These are phyloP conservation scores for Monosporascus sp. DNA, from an alignment of 2,329 filamentous ascomycete species.

Conservation along the genomic window DNA sequence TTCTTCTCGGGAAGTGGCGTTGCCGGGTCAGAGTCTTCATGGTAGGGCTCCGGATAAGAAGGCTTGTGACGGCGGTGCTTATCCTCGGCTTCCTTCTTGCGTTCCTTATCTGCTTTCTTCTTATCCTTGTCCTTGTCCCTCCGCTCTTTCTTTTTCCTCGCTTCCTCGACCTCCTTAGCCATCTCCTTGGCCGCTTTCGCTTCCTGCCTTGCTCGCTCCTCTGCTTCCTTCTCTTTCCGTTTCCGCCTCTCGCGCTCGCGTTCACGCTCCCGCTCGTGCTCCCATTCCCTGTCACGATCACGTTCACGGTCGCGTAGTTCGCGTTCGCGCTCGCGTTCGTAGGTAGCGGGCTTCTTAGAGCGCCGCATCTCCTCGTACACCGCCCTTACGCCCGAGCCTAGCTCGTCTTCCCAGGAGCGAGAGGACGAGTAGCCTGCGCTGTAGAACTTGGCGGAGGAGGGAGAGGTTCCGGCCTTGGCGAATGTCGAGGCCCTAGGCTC, in stretches of 20 bases:
- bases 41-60: constrained; percentile 17
- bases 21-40: constrained; percentile 12
- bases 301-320: neutral
- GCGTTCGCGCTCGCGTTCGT: constrained; percentile 21
- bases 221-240: constrained; percentile 24
- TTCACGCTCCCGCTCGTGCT: constrained; percentile 33
- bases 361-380: constrained; percentile 38
- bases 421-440: constrained; percentile 25
- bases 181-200: constrained; percentile 28
- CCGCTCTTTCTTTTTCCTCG: constrained; percentile 27
- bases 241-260: constrained; percentile 32
- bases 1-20: constrained; percentile 20
- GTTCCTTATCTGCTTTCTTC: constrained; percentile 25
- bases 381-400: constrained; percentile 27
- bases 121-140: constrained; percentile 15
- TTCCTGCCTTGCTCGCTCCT: constrained; percentile 25
- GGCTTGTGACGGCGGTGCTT: constrained; percentile 21
- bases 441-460: constrained; percentile 31
- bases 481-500: constrained; percentile 42
- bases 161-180: constrained; percentile 10
- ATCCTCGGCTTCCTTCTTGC: constrained; percentile 23
- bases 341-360: constrained; percentile 43
- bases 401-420: constrained; percentile 44
- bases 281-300: constrained; percentile 26
- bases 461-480: constrained; percentile 28